These are phyloP conservation scores for Lachnellula suecica DNA, from an alignment of 2,329 filamentous ascomycete species.

Conservation along the genomic window DNA sequence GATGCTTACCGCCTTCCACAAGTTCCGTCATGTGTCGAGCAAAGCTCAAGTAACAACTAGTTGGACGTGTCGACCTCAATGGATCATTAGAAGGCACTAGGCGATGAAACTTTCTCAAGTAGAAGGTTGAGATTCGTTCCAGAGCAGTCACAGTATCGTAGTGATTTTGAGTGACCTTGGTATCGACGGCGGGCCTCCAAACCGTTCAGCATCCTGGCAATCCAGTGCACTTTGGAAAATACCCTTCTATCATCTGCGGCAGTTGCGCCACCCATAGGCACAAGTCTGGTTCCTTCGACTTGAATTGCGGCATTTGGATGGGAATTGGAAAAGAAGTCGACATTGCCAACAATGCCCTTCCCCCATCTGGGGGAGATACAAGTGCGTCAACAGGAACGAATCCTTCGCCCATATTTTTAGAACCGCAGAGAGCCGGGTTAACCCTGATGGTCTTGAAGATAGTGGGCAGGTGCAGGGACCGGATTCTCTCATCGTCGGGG, in stretches of 20 bases:
- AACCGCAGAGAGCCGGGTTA: constrained; percentile 18
- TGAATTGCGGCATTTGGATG: not conserved
- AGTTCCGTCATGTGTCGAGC: constrained; percentile 3
- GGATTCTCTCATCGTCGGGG: constrained; percentile 22
- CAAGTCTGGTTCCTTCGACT: not conserved
- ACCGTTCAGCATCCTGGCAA: not conserved
- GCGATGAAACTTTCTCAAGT: not conserved
- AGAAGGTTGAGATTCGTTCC: not conserved
- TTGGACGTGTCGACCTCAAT: not conserved
- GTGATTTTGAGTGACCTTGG: not conserved
- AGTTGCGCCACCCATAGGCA: not conserved
- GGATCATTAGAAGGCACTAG: not conserved
- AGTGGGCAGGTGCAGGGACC: constrained; percentile 23
- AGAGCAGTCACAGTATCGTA: not conserved
- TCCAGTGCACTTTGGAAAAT: not conserved
- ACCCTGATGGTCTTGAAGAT: constrained; percentile 19
- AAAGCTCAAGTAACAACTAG: not conserved
- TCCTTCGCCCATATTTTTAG: no score
- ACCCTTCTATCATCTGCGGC: not conserved
- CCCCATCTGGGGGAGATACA: no score
- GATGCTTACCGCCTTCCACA: constrained; percentile 8
- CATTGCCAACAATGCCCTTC: no score
- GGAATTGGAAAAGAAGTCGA: no score
- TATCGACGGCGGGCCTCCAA: not conserved
- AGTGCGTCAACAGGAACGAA: no score